A percentile compares a stretch with the other conserved stretches of the same genome.
phyloP scores from a whole-genome alignment of 148 eudicot genomes.

The Arctostaphylos glauca region DNA sequence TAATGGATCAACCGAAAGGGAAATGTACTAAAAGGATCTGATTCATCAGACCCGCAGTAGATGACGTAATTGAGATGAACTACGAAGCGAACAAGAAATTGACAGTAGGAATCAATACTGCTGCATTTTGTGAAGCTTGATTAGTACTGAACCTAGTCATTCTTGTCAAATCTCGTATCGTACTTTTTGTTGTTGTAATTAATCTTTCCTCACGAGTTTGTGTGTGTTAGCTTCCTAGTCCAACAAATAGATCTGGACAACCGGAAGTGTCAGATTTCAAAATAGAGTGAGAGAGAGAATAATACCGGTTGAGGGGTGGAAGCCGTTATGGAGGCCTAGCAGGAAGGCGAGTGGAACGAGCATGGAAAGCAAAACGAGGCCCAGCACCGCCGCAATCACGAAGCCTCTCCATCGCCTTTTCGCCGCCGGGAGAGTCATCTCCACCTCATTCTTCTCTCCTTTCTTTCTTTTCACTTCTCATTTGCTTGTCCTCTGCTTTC shows the following conservation, averaged over 20 bases:
- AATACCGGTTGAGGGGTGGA: slow-evolving; percentile 56
- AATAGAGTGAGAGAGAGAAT: background rate
- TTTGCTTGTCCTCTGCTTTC: background rate
- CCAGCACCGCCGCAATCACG: slow-evolving; percentile 73
- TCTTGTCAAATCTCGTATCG: background rate
- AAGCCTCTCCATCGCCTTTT: slow-evolving; percentile 85
- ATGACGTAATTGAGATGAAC: background rate
- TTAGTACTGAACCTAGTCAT: background rate
- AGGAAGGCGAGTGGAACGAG: slow-evolving; percentile 87
- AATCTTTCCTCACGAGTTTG: background rate
- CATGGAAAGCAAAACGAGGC: slow-evolving; percentile 90
- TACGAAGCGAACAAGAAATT: background rate
- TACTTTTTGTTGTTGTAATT: background rate
- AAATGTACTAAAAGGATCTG: background rate
- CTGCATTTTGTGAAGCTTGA: background rate
- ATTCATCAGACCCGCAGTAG: background rate
- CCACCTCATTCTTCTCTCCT: background rate
- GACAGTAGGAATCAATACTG: background rate
- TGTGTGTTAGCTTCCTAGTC: too few relatives aligned
- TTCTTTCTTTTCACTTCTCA: background rate
- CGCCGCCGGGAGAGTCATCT: slow-evolving; percentile 17
- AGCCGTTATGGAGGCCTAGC: slow-evolving; percentile 78
- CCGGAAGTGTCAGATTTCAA: background rate
- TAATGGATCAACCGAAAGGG: background rate
- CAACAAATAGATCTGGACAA: background rate